Conservation (phyloP, 129 eudicot species). For the Tanacetum coccineum region DNA sequence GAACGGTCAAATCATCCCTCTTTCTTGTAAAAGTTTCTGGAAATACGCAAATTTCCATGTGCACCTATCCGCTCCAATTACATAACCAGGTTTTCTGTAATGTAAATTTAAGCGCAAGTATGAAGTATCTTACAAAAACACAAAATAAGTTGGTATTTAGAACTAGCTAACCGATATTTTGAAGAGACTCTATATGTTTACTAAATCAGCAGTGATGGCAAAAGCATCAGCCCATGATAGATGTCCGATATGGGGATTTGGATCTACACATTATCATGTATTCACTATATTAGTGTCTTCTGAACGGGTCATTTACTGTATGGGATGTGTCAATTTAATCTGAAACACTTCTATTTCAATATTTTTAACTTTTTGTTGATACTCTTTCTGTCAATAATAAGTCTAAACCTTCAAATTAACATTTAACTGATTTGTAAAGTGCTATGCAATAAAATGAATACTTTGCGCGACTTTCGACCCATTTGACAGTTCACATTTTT, state of each 20-base stretch:
- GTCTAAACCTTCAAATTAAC: too few relatives aligned
- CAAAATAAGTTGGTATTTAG: neutral
- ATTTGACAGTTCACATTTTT: too few relatives aligned
- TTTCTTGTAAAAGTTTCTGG: slow-evolving; percentile 41
- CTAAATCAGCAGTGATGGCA: slow-evolving; percentile 63
- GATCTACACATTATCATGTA: slow-evolving; percentile 26
- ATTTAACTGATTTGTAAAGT: too few relatives aligned
- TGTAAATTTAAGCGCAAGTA: slow-evolving; percentile 52
- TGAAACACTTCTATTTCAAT: too few relatives aligned
- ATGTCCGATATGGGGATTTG: slow-evolving; percentile 68
- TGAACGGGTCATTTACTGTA: too few relatives aligned
- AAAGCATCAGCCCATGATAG: slow-evolving; percentile 71
- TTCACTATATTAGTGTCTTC: neutral
- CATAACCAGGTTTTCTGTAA: too few relatives aligned
- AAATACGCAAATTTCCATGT: slow-evolving; percentile 62
- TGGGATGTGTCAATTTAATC: too few relatives aligned
- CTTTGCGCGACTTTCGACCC: too few relatives aligned
- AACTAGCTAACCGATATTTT: neutral
- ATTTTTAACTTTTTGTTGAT: too few relatives aligned
- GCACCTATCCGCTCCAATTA: slow-evolving; percentile 63
- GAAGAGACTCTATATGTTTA: slow-evolving; percentile 48
- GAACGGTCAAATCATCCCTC: slow-evolving; percentile 55
- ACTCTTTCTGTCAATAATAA: too few relatives aligned
- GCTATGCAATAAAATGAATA: too few relatives aligned
- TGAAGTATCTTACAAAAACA: neutral